Evolutionary conservation across 2,329 filamentous ascomycete species (phyloP).

Genomic region (Monilinia polystroma): DNA sequence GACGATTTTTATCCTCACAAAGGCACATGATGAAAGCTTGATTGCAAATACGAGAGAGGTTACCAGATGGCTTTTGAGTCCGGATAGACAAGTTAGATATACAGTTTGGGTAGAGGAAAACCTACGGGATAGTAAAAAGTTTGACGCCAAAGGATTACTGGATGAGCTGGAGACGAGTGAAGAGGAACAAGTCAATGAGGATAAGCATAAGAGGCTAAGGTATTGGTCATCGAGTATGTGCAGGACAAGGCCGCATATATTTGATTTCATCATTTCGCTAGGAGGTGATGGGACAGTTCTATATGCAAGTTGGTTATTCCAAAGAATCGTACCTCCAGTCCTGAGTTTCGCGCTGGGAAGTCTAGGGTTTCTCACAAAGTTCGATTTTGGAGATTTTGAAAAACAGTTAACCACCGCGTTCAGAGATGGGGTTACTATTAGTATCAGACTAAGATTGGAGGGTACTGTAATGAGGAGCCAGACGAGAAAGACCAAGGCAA

Average conservation of each 20-base stretch:
- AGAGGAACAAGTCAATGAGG: conserved; percentile 41
- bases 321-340: conserved; percentile 89
- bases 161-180: conserved; percentile 55
- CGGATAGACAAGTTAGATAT: conserved; percentile 65
- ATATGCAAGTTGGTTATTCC: conserved; percentile 95
- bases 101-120: conserved; percentile 81
- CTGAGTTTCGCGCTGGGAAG: conserved; percentile 89
- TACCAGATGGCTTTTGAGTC: conserved; percentile 75
- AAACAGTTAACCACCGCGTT: conserved; percentile 71
- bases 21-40: conserved; percentile 81
- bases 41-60: conserved; percentile 76
- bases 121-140: conserved; percentile 67
- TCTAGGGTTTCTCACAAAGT: conserved; percentile 92
- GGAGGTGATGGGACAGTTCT: conserved; percentile 96
- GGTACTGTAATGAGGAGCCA: conserved; percentile 87
- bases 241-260: conserved; percentile 73
- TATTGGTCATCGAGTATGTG: conserved; percentile 87
- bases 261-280: conserved; percentile 90
- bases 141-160: conserved; percentile 69
- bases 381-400: conserved; percentile 78
- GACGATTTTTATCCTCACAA: conserved; percentile 84
- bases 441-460: conserved; percentile 84
- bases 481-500: conserved; percentile 43
- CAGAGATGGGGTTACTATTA: conserved; percentile 81
- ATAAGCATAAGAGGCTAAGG: conserved; percentile 53